Conservation (phyloP, 2,329 filamentous ascomycete species). For the Calonectria pauciramosa region DNA sequence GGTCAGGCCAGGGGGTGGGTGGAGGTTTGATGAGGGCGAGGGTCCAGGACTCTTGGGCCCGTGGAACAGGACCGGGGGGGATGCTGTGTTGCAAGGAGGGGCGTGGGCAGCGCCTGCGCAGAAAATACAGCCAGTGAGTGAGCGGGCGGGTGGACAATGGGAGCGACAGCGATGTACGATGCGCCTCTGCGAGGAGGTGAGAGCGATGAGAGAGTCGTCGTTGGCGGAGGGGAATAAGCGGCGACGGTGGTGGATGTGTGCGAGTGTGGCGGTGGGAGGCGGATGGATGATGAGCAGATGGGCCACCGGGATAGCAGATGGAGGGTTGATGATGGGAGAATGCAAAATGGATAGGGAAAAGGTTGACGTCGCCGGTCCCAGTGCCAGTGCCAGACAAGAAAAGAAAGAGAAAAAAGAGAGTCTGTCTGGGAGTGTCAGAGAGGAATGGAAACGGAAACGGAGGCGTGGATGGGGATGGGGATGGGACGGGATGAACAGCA, state of each 20-base stretch:
- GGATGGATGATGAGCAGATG: conserved; percentile 14
- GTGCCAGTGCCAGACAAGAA: conserved; percentile 28
- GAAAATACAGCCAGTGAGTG: conserved; percentile 11
- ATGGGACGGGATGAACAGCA: conserved; percentile 41
- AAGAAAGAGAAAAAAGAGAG: conserved; percentile 34
- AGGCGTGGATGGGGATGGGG: conserved; percentile 36
- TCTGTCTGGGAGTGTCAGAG: conserved; percentile 25
- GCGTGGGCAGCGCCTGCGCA: conserved; percentile 28
- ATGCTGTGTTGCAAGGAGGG: conserved; percentile 39
- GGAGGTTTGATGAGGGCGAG: conserved; percentile 47
- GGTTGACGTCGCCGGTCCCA: conserved; percentile 14
- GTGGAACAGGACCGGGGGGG: conserved; percentile 40
- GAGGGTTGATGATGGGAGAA: conserved; percentile 28
- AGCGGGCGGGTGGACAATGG: conserved; percentile 29
- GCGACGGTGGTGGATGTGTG: conserved; percentile 15
- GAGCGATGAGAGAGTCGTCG: conserved; percentile 15
- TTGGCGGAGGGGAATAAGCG: conserved; percentile 26
- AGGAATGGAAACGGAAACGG: conserved; percentile 39
- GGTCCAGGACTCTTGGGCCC: conserved; percentile 34
- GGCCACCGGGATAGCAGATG: conserved; percentile 20
- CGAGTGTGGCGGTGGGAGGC: conserved; percentile 27
- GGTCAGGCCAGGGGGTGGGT: conserved; percentile 41
- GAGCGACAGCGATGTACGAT: conserved; percentile 22
- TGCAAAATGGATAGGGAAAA: conserved; percentile 21
- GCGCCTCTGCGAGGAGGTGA: conserved; percentile 24